These are phyloP conservation scores for Tetracladium maxilliforme DNA, from an alignment of 2,329 filamentous ascomycete species.

Conservation along the genomic window DNA sequence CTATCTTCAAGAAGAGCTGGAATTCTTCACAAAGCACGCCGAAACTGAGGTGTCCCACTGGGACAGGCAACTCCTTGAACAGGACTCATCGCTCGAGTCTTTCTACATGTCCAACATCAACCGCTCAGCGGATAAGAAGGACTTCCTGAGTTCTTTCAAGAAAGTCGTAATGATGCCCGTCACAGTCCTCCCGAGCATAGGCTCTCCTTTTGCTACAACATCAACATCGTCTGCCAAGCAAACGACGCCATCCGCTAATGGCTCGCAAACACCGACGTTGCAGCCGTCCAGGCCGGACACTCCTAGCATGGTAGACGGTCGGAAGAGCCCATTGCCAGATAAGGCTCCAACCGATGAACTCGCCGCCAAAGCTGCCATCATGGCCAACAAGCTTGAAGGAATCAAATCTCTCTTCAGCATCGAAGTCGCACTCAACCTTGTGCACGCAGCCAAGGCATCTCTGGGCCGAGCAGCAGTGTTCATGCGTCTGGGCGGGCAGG, in stretches of 20 bases:
- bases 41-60: slow-evolving; percentile 67
- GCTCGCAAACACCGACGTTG: slow-evolving; percentile 16
- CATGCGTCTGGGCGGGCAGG: slow-evolving; percentile 63
- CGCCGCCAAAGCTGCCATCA: slow-evolving; percentile 92
- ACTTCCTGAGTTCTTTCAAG: slow-evolving; percentile 92
- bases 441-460: slow-evolving; percentile 76
- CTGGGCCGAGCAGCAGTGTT: slow-evolving; percentile 78
- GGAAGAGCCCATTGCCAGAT: slow-evolving; percentile 27
- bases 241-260: slow-evolving; percentile 4
- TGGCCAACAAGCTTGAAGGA: slow-evolving; percentile 86
- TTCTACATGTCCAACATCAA: slow-evolving; percentile 96
- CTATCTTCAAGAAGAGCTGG: slow-evolving; percentile 83
- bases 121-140: slow-evolving; percentile 86
- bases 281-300: slow-evolving; percentile 32
- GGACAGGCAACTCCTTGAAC: slow-evolving; percentile 84
- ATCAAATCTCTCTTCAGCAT: slow-evolving; percentile 94
- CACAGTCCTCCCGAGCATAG: slow-evolving; percentile 61
- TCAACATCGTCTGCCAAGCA: slow-evolving; percentile 13
- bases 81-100: slow-evolving; percentile 80
- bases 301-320: slow-evolving; percentile 26
- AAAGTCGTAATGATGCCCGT: slow-evolving; percentile 99
- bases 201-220: slow-evolving; percentile 37
- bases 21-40: slow-evolving; percentile 65
- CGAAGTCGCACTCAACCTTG: slow-evolving; percentile 79
- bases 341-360: slow-evolving; percentile 81